Percentiles rank a stretch among this genome's conserved stretches.
These are phyloP conservation scores for Trematosphaeria pertusa DNA, from an alignment of 2,329 filamentous ascomycete genomes.

Conservation along the genomic window DNA sequence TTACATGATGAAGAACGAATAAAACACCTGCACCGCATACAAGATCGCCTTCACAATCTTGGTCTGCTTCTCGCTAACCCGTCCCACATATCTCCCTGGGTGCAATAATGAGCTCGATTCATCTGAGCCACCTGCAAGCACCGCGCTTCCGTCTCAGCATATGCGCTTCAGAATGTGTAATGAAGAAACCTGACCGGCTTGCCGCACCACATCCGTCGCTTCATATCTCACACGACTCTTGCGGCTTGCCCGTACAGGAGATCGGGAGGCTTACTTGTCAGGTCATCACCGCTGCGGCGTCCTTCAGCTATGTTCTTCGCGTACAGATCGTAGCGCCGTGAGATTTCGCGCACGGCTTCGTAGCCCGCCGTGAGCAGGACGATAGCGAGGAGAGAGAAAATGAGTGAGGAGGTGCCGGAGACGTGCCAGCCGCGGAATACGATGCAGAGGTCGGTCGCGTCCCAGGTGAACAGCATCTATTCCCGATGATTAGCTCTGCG, in stretches of 20 bases:
- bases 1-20: constrained; percentile 99
- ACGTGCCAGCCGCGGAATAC: constrained; percentile 93
- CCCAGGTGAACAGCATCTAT: constrained; percentile 98
- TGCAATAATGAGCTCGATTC: constrained; percentile 73
- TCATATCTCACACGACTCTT: not conserved
- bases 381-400: constrained; percentile 83
- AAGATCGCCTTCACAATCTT: constrained; percentile 81
- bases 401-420: constrained; percentile 72
- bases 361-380: constrained; percentile 88
- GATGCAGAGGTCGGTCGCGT: constrained; percentile 92
- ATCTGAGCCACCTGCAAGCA: constrained; percentile 36
- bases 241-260: constrained; percentile 1
- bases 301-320: constrained; percentile 32
- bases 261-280: constrained; percentile 39
- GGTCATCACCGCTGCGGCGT: constrained; percentile 34
- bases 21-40: constrained; percentile 95
- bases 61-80: constrained; percentile 69
- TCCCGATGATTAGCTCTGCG: not conserved
- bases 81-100: constrained; percentile 69
- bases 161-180: constrained; percentile 22
- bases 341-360: constrained; percentile 81
- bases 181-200: constrained; percentile 2
- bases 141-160: constrained; percentile 34
- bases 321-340: constrained; percentile 74
- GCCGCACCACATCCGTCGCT: not conserved